Conservation (phyloP, 768 basidiomycete species). For the Plicaturopsis crispa region DNA sequence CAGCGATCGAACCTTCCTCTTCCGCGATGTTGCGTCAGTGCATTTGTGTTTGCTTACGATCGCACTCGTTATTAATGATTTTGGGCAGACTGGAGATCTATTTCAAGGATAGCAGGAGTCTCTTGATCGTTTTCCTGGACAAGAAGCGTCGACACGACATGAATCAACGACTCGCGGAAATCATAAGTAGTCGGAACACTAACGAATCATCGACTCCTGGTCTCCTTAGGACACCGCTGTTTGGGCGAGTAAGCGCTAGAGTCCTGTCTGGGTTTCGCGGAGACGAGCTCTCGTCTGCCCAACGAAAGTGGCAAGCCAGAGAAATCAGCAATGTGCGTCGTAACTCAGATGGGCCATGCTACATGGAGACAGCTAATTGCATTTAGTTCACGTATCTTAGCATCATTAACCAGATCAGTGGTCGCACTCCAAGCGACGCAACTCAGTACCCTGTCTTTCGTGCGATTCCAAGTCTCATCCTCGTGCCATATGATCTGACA, state of each 20-base stretch:
- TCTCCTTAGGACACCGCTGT: conserved; percentile 46
- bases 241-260: conserved; percentile 44
- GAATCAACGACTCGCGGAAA: conserved; percentile 41
- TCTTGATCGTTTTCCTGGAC: conserved; percentile 76
- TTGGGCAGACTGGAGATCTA: conserved; percentile 74
- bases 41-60: too few relatives aligned
- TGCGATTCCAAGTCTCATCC: conserved; percentile 27
- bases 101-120: conserved; percentile 85
- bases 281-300: conserved; percentile 65
- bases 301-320: conserved; percentile 79
- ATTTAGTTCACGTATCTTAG: conserved; percentile 81
- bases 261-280: conserved; percentile 39
- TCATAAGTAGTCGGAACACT: conserved; percentile 31
- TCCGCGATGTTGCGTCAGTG: conserved; percentile 85
- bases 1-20: conserved; percentile 79
- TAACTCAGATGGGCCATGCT: neutral
- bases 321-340: conserved; percentile 82
- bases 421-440: conserved; percentile 89
- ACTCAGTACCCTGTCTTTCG: conserved; percentile 93
- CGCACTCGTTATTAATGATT: neutral
- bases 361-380: conserved; percentile 1
- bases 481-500: neutral
- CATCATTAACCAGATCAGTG: conserved; percentile 86
- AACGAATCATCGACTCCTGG: conserved; percentile 39
- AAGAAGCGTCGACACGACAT: conserved; percentile 56